phyloP scores from a whole-genome alignment of 768 basidiomycete species.

The Amanita rubescens region DNA sequence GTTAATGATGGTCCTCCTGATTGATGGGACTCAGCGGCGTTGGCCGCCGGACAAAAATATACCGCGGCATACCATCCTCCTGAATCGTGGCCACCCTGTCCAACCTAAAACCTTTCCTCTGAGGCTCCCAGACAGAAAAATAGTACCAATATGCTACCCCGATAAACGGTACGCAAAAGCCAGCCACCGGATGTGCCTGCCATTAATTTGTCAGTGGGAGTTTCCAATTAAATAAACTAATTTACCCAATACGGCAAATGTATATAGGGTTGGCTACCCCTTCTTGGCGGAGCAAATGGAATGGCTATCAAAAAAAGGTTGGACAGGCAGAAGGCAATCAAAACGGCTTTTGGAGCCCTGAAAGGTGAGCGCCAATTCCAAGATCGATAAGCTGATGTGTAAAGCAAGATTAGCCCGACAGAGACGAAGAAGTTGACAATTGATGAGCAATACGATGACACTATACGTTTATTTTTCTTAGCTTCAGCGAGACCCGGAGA shows the following conservation, averaged over 20 bases:
- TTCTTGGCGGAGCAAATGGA: constrained; percentile 55
- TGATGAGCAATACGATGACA: constrained; percentile 48
- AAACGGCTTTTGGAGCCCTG: constrained; percentile 40
- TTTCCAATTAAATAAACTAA: background rate
- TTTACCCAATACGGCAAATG: constrained; percentile 65
- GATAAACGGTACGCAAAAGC: constrained; percentile 37
- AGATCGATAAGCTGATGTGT: constrained; percentile 32
- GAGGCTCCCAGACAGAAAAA: constrained; percentile 43
- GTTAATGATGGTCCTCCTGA: no score
- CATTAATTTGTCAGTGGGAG: background rate
- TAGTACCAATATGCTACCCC: constrained; percentile 54
- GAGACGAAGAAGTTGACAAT: constrained; percentile 56
- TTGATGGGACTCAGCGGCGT: no score
- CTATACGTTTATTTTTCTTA: no score
- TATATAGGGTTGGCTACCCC: constrained; percentile 44
- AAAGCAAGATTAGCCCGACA: constrained; percentile 54
- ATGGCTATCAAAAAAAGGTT: constrained; percentile 58
- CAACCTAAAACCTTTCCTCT: constrained; percentile 38
- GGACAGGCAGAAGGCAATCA: constrained; percentile 52
- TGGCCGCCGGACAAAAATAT: background rate
- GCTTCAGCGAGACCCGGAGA: no score
- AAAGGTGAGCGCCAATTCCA: constrained; percentile 64
- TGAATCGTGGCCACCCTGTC: constrained; percentile 26
- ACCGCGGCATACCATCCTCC: background rate
- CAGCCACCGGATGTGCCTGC: constrained; percentile 44